Base-by-base conservation (phyloP, 1,139 yeast species). In the Blastobotrys malaysiensis region DNA sequence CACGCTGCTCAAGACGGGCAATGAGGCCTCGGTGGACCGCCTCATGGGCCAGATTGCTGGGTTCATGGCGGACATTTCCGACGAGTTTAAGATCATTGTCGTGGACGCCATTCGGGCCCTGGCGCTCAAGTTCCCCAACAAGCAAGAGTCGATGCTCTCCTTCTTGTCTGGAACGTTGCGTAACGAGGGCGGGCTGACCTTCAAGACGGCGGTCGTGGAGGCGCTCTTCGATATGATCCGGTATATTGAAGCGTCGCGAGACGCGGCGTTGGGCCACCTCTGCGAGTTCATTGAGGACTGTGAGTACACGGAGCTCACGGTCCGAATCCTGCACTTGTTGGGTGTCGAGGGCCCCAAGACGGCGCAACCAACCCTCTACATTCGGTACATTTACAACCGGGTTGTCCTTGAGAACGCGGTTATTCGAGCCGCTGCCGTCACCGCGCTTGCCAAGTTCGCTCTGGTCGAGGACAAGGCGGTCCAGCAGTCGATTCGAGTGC, bases 251-350 rank as follows among this genome's bases (percentile, higher is more conserved):
- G 86, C 82, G 55, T 88, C 95, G n/a, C 83, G 88, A 65, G 96
- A 88, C 65, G 73, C 81, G 56, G 96, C 96, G 31, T 77, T 93
- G 66, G 89, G 88, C 74, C 87, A 86, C 68, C 78, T 95, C 63
- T 90, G 98, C 77, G 99, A 93, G 71, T 90, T 90, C 67, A 95
- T 93, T 64, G 99, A 95, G 73, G 99, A 93, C 75, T 93, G 98
- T 74, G 99, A 93, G 73, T 93, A 80, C 74, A 88, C 97, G 44
- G 97, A 90, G 72, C 82, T 93, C 58, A 82, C 95, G 39, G 97
- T 91, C 31, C 84, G 98, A 69, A 86, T 93, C 59, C 79, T 93
- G 70, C 96, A 90, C 72, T 75, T 91, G 62, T 79, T 93, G 61
- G 99, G 99, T 66, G 88, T 86, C 61, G 96, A 90, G 72, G 99